Evolutionary conservation across 768 basidiomycete species (phyloP).

Genomic region (Wakefieldia striispora): DNA sequence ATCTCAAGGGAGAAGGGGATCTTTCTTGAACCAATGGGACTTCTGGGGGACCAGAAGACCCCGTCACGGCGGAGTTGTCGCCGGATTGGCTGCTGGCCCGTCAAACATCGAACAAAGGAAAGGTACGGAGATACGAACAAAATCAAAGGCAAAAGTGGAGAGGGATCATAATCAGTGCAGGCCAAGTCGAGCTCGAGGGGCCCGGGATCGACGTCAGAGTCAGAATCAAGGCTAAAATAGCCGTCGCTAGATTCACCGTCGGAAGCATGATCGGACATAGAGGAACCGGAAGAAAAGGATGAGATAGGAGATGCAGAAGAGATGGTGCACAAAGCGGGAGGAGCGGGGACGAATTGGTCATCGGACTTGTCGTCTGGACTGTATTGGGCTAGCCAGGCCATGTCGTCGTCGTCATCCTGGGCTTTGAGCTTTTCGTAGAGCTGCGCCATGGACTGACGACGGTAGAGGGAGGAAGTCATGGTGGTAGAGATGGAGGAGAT

Average conservation of each 20-base stretch:
- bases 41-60: constrained; percentile 12
- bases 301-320: constrained; percentile 29
- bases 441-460: constrained; percentile 36
- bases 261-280: constrained; percentile 16
- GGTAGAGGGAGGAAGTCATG: constrained; percentile 33
- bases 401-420: constrained; percentile 35
- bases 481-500: constrained; percentile 14
- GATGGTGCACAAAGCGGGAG: constrained; percentile 21
- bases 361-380: constrained; percentile 33
- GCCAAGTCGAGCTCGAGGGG: constrained; percentile 16
- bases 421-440: constrained; percentile 35
- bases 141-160: constrained; percentile 18
- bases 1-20: constrained; percentile 3
- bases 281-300: constrained; percentile 23
- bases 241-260: constrained; percentile 26
- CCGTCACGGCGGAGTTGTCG: neutral
- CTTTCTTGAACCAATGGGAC: constrained; percentile 8
- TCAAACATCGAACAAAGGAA: constrained; percentile 15
- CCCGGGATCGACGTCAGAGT: constrained; percentile 29
- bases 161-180: constrained; percentile 6
- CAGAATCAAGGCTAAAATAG: constrained; percentile 29
- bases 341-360: constrained; percentile 20
- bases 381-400: constrained; percentile 35
- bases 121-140: constrained; percentile 18
- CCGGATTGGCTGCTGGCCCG: constrained; percentile 16